These are phyloP conservation scores for Cadophora luteo-olivacea DNA, from an alignment of 2,329 filamentous ascomycete genomes.

Conservation along the genomic window DNA sequence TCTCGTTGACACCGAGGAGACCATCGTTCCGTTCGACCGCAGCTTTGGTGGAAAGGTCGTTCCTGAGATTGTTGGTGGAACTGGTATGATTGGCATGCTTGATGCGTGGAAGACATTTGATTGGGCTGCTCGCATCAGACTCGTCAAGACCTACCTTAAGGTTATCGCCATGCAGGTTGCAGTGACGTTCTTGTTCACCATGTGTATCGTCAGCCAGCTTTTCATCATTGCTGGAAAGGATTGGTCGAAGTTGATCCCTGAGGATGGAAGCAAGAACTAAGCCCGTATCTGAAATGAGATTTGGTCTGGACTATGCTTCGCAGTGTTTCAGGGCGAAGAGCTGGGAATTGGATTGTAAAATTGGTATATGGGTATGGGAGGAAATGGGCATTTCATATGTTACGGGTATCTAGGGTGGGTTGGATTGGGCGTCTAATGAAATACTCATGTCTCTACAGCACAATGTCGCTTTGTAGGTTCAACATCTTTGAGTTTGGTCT, in stretches of 20 bases:
- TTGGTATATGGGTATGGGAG: background rate
- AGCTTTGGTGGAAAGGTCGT: slow-evolving; percentile 80
- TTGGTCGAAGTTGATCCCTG: slow-evolving; percentile 29
- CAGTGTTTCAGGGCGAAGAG: background rate
- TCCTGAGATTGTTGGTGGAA: slow-evolving; percentile 75
- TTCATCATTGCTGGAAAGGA: slow-evolving; percentile 53
- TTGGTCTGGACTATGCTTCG: background rate
- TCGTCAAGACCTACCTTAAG: slow-evolving; percentile 80
- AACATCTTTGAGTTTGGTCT: background rate
- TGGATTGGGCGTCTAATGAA: background rate
- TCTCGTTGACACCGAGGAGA: slow-evolving; percentile 79
- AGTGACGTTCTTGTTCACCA: slow-evolving; percentile 53
- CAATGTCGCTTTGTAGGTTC: background rate
- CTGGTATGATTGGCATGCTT: slow-evolving; percentile 71
- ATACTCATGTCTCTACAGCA: background rate
- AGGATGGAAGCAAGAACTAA: slow-evolving; percentile 23
- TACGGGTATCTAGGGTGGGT: background rate
- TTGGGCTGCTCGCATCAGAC: slow-evolving; percentile 72
- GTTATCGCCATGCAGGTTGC: slow-evolving; percentile 62
- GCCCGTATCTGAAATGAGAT: background rate
- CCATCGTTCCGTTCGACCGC: slow-evolving; percentile 90
- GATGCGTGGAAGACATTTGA: slow-evolving; percentile 85
- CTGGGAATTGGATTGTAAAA: background rate
- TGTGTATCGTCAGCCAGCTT: slow-evolving; percentile 59
- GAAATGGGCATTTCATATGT: slow-evolving; percentile 7